Evolutionary conservation across 2,329 filamentous ascomycete genomes (phyloP), one percentile per base, ranked within the genome.

Genomic region (Ophiocordyceps robertsii): DNA sequence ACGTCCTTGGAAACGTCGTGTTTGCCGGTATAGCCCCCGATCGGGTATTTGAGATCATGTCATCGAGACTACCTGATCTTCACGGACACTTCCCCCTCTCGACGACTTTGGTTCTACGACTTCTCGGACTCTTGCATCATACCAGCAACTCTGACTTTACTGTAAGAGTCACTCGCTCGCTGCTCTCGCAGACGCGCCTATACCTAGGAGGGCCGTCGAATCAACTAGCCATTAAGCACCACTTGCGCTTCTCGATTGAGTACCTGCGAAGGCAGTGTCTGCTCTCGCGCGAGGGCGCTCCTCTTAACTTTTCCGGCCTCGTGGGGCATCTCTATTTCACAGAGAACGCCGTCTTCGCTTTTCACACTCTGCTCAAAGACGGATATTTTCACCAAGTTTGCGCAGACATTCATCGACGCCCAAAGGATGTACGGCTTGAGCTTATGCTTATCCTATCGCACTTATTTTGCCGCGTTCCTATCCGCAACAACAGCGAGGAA

Each of bases 81-180:
- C 80, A 76, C 40, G 84, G 84, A 0, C 84, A 89, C 51, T 90
- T 90, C 51, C 82, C 84, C 0, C 75, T 87, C 42, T 87, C 82
- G 0, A 84, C 81, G 0, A 82, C 80, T 1, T 59, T 90, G 6
- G 71, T 89, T 0, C 65, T 90, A 3, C 73, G 84, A 1, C 58
- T 88, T 0, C 77, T 84, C 49, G 75, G 73, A 0, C 63, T 90
- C 0, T 61, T 88, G 3, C 67, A 84, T 42, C 75, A 77, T 6
- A 85, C 82, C 0, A 71, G 77, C 0, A 69, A 76, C 29, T 76
- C 77, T 0, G 59, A 68, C 3, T 85, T 77, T 49, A 78, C 82
- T 0, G 66, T 71, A 2, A 68, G 70, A 13, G 73, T 76, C 1
- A 69, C 87, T 43, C 74, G 80, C 41, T 75, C 81, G 0, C 60